Evolutionary conservation across 2,329 filamentous ascomycete genomes (phyloP), one percentile per base, ranked within the genome.

Genomic region (Botrytis hyacinthi): DNA sequence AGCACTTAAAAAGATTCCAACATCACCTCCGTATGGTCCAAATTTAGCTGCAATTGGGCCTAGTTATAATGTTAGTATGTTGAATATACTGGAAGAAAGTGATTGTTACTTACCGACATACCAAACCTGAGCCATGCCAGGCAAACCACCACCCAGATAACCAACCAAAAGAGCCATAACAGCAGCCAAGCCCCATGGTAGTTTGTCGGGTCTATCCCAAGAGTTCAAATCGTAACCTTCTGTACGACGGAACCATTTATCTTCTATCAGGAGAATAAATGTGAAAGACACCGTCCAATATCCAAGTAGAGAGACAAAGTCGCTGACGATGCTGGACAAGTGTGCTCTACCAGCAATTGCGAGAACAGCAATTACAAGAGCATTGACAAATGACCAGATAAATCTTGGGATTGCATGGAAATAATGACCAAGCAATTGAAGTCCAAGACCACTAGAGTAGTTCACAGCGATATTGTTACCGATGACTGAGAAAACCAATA

Each of bases 381-480:
- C 79, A 67, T 78, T 79, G 59, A 77, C 29, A 40, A 80, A 78
- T 8, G 78, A 80, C 79, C 79, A 80, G 70, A 80, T 75, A 70
- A 80, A 79, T 35, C 79, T 76, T 9, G 79, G 79, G 37, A 85
- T 73, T 57, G 78, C 79, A 67, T 80, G 79, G 72, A 80, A 80
- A 71, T 78, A 80, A 46, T 80, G 76, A 8, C 79, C 79, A 9
- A 80, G 75, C 20, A 80, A 77, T 69, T 80, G 79, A n/a, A 80
- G 70, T 18, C 74, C 75, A 37, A 80, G 75, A 48, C 79, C 79
- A 10, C 76, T 78, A 18, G 79, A 80, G 73, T 80, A 80, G 51
- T 79, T 79, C 35, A 80, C 75, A 16, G 78, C 79, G 3, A 80
- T 75, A 51, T 80, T 80, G 71, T 80, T 80, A 26, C 79, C 79